Base-by-base conservation (phyloP, 768 basidiomycete species). In the Chlorophyllum brunneum region DNA sequence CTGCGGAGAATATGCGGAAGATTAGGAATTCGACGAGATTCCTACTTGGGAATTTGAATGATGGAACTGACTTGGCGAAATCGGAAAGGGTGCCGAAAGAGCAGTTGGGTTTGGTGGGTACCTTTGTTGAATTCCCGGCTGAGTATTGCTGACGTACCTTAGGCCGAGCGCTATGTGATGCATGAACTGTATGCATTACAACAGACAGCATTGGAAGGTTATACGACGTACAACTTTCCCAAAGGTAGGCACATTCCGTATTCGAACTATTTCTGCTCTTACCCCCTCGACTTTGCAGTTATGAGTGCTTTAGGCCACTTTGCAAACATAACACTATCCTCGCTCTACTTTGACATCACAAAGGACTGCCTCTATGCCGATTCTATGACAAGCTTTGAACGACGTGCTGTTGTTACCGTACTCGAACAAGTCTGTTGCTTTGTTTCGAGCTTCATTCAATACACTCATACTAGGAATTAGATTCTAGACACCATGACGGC, bases 281-380 rank as follows among this genome's bases (percentile, higher is more conserved):
- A 52, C 27, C 30, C 27, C 31, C 20, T 27, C 34, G 29, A 16
- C 13, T 31, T 29, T 55, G 33, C 55, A 95, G 92, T 91, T 31
- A 77, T 89, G 58, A 82, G 74, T 48, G 72, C 87, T 7, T 66
- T 95, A 10, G 80, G 77, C 33, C 81, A 85, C 57, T 98, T 97
- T 57, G 80, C 84, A 24, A 92, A 92, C 60, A 76, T 83, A 54
- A 90, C 88, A 0, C 75, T 98, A 18, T 98, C 95, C 0, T 86
- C 92, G 0, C 70, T 95, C 27, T 98, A 98, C 67, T 91, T 98
- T 56, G 93, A 95, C 61, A 83, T 90, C 43, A 89, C 83, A 29
- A 97, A 97, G 65, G 95, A 98, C 65, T 78, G 79, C 39, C 70
- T 99, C 8, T 98, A 99, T 62, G 89, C 91, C 29, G 77, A 89